These are phyloP conservation scores for Boeremia exigua DNA, from an alignment of 2,329 filamentous ascomycete genomes.

Conservation along the genomic window DNA sequence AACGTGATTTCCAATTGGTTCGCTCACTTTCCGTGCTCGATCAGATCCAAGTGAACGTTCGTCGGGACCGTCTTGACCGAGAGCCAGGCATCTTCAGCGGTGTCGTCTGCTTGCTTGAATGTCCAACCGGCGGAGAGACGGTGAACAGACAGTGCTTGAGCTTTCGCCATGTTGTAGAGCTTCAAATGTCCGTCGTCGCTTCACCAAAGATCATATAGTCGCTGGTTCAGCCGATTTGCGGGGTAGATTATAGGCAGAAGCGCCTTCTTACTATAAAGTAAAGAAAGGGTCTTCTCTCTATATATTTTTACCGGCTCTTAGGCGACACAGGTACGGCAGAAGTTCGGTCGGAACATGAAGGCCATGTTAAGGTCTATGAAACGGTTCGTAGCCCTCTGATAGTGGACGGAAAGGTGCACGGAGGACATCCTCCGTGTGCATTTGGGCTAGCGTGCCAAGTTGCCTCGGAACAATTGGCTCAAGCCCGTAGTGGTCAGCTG, in stretches of 20 bases:
- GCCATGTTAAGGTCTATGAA: conserved; percentile 12
- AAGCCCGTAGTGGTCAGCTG: conserved; percentile 1
- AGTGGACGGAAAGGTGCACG: conserved; percentile 2
- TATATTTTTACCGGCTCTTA: conserved; percentile 11
- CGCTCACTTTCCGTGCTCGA: conserved; percentile 54
- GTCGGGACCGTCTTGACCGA: conserved; percentile 54
- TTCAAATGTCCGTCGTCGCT: not conserved
- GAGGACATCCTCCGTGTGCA: conserved; percentile 4
- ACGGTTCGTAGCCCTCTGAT: conserved; percentile 1
- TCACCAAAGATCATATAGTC: not conserved
- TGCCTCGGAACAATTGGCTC: conserved; percentile 1
- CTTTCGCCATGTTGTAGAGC: conserved; percentile 32
- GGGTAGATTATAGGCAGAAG: conserved; percentile 9
- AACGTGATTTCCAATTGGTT: not conserved
- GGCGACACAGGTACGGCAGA: conserved; percentile 10
- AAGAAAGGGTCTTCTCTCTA: conserved; percentile 1
- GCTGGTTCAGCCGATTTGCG: conserved; percentile 1
- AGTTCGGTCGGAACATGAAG: conserved; percentile 6
- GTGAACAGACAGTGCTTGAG: conserved; percentile 32
- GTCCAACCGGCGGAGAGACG: conserved; percentile 51
- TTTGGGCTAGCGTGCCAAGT: conserved; percentile 1
- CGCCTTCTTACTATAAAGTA: conserved; percentile 6
- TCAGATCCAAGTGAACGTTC: conserved; percentile 56
- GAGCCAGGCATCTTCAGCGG: conserved; percentile 51
- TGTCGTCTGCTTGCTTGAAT: conserved; percentile 54